phyloP scores from a whole-genome alignment of 441 rosid genomes.

The Populus hybrid region DNA sequence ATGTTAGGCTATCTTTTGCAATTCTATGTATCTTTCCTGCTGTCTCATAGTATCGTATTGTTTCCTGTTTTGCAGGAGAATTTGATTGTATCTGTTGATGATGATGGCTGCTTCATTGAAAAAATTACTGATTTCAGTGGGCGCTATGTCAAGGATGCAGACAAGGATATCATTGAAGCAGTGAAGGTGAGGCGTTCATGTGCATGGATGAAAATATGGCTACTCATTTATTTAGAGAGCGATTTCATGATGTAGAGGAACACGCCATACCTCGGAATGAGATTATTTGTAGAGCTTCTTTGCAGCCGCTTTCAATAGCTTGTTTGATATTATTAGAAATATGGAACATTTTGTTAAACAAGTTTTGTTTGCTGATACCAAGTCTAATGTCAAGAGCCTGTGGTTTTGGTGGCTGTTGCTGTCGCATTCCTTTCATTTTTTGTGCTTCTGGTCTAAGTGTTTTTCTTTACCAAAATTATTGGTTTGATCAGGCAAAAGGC shows the following conservation, averaged over 20 bases:
- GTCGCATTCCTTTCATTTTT: not conserved
- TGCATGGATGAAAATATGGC: not conserved
- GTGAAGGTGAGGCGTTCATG: constrained; percentile 55
- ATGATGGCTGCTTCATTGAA: constrained; percentile 86
- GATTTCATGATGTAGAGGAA: not conserved
- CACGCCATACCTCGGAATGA: not conserved
- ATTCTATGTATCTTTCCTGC: not conserved
- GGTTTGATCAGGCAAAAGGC: constrained; percentile 71
- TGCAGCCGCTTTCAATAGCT: not conserved
- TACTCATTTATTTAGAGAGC: not conserved
- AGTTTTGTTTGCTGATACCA: not conserved
- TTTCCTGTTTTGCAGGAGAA: constrained; percentile 46
- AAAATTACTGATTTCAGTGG: constrained; percentile 77
- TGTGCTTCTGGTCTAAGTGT: constrained; percentile 1
- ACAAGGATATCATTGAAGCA: constrained; percentile 83
- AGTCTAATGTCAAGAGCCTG: not conserved
- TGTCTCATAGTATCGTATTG: not conserved
- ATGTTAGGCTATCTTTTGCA: not conserved
- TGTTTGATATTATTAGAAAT: not conserved
- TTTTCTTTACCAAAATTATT: constrained; percentile 9
- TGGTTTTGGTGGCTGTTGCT: not conserved
- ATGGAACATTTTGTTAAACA: not conserved
- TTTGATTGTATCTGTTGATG: constrained; percentile 90
- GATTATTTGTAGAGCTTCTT: not conserved
- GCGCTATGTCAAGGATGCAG: constrained; percentile 88